These are phyloP conservation scores for Fusarium verrucosum DNA, from an alignment of 2,329 filamentous ascomycete species.

Conservation along the genomic window DNA sequence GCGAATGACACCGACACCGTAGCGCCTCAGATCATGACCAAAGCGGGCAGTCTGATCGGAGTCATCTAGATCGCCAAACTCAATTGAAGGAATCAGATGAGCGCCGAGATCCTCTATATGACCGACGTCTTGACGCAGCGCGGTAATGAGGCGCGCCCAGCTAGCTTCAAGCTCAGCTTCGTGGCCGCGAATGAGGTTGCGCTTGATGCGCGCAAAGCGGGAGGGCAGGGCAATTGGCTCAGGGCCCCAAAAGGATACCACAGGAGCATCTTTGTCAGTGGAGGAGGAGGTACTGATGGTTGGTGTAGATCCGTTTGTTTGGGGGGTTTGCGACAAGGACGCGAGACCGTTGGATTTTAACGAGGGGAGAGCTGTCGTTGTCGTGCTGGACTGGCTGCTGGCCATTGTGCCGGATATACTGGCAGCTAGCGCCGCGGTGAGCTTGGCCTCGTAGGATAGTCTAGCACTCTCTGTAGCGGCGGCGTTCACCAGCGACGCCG, in stretches of 20 bases:
- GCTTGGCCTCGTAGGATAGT: constrained; percentile 34
- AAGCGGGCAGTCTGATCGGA: constrained; percentile 63
- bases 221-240: constrained; percentile 67
- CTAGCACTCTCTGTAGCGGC: constrained; percentile 37
- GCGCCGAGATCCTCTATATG: constrained; percentile 61
- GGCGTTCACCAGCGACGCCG: constrained; percentile 32
- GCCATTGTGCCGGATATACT: constrained; percentile 21
- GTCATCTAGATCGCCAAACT: constrained; percentile 61
- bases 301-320: constrained; percentile 18
- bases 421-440: constrained; percentile 30
- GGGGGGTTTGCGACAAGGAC: constrained; percentile 15
- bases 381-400: constrained; percentile 24
- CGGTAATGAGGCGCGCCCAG: constrained; percentile 63
- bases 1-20: constrained; percentile 72
- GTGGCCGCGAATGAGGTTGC: constrained; percentile 62
- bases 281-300: constrained; percentile 26
- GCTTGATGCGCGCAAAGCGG: constrained; percentile 66
- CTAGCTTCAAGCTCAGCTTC: constrained; percentile 64
- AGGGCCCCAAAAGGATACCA: constrained; percentile 66
- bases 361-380: constrained; percentile 30
- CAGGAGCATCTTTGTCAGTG: constrained; percentile 57
- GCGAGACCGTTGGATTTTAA: constrained; percentile 22
- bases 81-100: constrained; percentile 65
- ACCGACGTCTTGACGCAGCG: constrained; percentile 61
- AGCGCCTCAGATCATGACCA: constrained; percentile 64